Percentiles rank a stretch among this genome's conserved stretches.
phyloP scores from a whole-genome alignment of 768 basidiomycete genomes.

The Antrodiella citrinella region DNA sequence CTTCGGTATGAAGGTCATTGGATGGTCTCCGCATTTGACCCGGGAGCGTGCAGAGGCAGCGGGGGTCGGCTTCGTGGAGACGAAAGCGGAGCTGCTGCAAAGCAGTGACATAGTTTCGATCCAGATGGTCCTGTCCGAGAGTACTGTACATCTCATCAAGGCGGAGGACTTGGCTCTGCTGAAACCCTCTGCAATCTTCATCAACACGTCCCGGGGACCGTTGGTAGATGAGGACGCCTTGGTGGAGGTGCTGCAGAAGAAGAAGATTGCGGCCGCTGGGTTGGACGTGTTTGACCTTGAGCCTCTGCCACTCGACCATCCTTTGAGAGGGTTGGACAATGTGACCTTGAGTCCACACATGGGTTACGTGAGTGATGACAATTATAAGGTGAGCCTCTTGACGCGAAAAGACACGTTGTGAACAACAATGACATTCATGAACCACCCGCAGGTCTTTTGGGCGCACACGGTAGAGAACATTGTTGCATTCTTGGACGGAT shows the following conservation, averaged over 20 bases:
- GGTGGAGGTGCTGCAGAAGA: conserved; percentile 36
- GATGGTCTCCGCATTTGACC: conserved; percentile 61
- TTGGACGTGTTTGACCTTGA: conserved; percentile 62
- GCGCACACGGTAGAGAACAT: conserved; percentile 53
- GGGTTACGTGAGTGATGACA: conserved; percentile 45
- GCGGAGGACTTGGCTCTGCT: conserved; percentile 41
- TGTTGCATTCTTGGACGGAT: conserved; percentile 40
- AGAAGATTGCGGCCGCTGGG: conserved; percentile 48
- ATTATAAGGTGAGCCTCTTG: conserved; percentile 35
- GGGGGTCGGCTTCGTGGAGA: conserved; percentile 38
- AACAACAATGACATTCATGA: neutral
- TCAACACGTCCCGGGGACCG: conserved; percentile 63
- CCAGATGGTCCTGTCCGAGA: conserved; percentile 48
- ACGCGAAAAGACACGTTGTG: neutral
- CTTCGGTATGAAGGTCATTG: conserved; percentile 52
- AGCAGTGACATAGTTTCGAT: conserved; percentile 53
- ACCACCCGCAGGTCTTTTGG: conserved; percentile 36
- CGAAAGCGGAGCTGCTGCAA: conserved; percentile 46
- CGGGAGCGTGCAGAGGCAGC: conserved; percentile 43
- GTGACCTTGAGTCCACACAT: conserved; percentile 56
- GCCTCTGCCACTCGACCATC: conserved; percentile 52
- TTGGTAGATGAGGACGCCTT: conserved; percentile 54
- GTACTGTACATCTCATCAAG: conserved; percentile 41
- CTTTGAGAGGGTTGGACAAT: conserved; percentile 40
- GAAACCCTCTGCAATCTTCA: conserved; percentile 49